These are phyloP conservation scores for Populus hybrid DNA, from an alignment of 441 rosid species.

Conservation along the genomic window DNA sequence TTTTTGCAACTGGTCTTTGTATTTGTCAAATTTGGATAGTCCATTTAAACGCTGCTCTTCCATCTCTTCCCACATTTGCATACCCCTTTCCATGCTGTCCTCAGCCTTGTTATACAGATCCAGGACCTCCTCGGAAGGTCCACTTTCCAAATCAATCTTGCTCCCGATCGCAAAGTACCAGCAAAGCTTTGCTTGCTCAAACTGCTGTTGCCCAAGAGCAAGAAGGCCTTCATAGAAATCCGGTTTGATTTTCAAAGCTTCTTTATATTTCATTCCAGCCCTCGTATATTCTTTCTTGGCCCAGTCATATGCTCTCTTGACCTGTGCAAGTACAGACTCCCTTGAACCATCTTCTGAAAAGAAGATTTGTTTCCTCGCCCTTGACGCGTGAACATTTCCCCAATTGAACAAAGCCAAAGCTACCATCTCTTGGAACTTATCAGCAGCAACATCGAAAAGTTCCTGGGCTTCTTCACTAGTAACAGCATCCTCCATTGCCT, in stretches of 20 bases:
- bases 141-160: slow-evolving; percentile 56
- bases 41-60: no score
- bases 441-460: slow-evolving; percentile 76
- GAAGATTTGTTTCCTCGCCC: slow-evolving; percentile 73
- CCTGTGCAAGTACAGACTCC: slow-evolving; percentile 54
- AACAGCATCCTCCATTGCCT: slow-evolving; percentile 89
- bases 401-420: slow-evolving; percentile 93
- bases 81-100: slow-evolving; percentile 84
- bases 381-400: slow-evolving; percentile 96
- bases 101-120: slow-evolving; percentile 87
- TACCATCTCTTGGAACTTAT: slow-evolving; percentile 95
- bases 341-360: slow-evolving; percentile 64
- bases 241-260: slow-evolving; percentile 76
- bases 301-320: slow-evolving; percentile 65
- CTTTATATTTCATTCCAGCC: slow-evolving; percentile 69
- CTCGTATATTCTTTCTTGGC: slow-evolving; percentile 59
- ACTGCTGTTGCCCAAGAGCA: slow-evolving; percentile 89
- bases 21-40: slow-evolving; percentile 56
- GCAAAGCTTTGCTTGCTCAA: slow-evolving; percentile 89
- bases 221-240: slow-evolving; percentile 86
- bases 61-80: no score
- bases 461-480: slow-evolving; percentile 87
- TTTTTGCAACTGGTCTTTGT: slow-evolving; percentile 54
- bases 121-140: slow-evolving; percentile 70
- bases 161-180: slow-evolving; percentile 84